These are phyloP conservation scores for Colletotrichum costaricense DNA, from an alignment of 2,329 filamentous ascomycete genomes.

Conservation along the genomic window DNA sequence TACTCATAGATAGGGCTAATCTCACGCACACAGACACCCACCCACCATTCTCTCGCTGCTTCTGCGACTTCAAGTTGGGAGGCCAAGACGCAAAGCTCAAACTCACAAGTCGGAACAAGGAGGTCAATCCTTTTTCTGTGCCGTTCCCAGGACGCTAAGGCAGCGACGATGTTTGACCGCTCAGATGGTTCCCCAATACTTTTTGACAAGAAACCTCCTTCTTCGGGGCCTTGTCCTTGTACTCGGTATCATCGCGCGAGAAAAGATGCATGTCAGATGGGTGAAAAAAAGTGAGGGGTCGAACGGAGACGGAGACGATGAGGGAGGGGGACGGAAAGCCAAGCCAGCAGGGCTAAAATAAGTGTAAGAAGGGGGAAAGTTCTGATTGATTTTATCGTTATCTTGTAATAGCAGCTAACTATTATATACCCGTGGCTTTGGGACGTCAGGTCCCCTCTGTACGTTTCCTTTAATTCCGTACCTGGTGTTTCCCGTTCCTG, in stretches of 20 bases:
- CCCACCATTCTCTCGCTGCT: neutral
- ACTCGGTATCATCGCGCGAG: slow-evolving; percentile 7
- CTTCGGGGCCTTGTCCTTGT: slow-evolving; percentile 25
- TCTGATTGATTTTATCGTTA: slow-evolving; percentile 13
- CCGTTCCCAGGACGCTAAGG: neutral
- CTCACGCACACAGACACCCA: too few species aligned
- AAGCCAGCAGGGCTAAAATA: neutral
- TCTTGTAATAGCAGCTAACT: slow-evolving; percentile 30
- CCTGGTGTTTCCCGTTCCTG: slow-evolving; percentile 13
- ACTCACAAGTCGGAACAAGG: neutral
- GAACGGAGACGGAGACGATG: neutral
- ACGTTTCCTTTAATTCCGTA: slow-evolving; percentile 18
- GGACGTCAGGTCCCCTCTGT: neutral
- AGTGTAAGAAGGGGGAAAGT: slow-evolving; percentile 8
- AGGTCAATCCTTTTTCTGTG: slow-evolving; percentile 1
- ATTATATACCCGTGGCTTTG: slow-evolving; percentile 25
- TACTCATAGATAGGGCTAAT: neutral
- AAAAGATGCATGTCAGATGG: slow-evolving; percentile 24
- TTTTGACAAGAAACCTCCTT: neutral
- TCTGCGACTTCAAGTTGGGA: neutral
- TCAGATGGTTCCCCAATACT: neutral
- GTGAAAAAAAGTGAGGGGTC: neutral
- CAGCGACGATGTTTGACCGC: slow-evolving; percentile 1
- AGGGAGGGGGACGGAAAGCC: neutral
- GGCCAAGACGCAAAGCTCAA: neutral